Evolutionary conservation across 257 asterid genomes (phyloP).

Genomic region (Linaria vulgaris): DNA sequence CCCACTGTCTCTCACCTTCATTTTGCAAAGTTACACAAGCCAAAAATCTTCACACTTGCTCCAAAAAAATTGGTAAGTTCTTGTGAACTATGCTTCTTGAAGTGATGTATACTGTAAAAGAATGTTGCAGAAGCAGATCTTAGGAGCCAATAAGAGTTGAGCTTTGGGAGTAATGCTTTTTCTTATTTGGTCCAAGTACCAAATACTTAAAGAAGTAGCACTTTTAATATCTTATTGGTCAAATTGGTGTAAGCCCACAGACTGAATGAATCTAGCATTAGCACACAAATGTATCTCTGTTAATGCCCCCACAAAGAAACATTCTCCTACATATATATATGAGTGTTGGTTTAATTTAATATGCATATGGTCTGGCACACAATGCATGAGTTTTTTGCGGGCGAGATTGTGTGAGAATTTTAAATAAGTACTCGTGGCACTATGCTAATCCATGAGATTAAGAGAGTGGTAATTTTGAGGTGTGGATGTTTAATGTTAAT

Average conservation of each 20-base stretch:
- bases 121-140: conserved; percentile 38
- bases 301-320: conserved; percentile 18
- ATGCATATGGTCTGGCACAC: conserved; percentile 20
- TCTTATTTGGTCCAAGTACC: conserved; percentile 50
- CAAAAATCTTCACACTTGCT: conserved; percentile 18
- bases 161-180: conserved; percentile 44
- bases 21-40: conserved; percentile 26
- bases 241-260: background rate
- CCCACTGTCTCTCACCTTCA: conserved; percentile 48
- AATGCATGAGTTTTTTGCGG: conserved; percentile 26
- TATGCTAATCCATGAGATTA: conserved; percentile 27
- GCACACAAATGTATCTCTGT: background rate
- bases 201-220: conserved; percentile 18
- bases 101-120: conserved; percentile 9
- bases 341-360: background rate
- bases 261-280: background rate
- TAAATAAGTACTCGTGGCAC: conserved; percentile 31
- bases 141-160: conserved; percentile 63
- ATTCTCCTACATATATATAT: conserved; percentile 3
- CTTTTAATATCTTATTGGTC: background rate
- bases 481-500: conserved; percentile 4
- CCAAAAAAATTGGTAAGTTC: background rate
- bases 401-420: conserved; percentile 10
- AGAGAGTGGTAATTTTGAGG: conserved; percentile 13
- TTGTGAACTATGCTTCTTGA: background rate